Conservation (phyloP, 768 basidiomycete genomes). For the Amanita polypyramis region DNA sequence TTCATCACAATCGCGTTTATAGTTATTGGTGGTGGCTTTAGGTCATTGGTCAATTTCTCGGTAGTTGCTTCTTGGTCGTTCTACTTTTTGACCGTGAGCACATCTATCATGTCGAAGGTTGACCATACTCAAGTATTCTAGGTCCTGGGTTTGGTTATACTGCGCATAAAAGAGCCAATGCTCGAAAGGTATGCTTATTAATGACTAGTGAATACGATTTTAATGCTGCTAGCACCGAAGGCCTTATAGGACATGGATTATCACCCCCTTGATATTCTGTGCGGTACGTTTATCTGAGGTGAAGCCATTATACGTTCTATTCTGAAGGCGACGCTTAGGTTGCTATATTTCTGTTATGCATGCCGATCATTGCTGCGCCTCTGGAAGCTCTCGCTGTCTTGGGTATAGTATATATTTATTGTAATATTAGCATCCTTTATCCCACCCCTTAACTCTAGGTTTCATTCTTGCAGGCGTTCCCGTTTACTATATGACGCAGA, state of each 20-base stretch:
- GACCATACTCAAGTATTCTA: slow-evolving; percentile 15
- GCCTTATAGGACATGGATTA: slow-evolving; percentile 88
- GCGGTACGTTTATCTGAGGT: slow-evolving; percentile 39
- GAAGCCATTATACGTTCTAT: neutral
- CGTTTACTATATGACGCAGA: slow-evolving; percentile 70
- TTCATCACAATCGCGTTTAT: slow-evolving; percentile 70
- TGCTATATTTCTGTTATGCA: slow-evolving; percentile 81
- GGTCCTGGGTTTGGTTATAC: slow-evolving; percentile 82
- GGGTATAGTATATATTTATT: slow-evolving; percentile 36
- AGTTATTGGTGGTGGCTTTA: slow-evolving; percentile 80
- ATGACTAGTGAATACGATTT: neutral
- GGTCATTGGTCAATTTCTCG: slow-evolving; percentile 82
- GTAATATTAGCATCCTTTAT: slow-evolving; percentile 3
- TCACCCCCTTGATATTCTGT: slow-evolving; percentile 85
- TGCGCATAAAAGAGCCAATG: slow-evolving; percentile 84
- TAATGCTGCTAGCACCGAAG: slow-evolving; percentile 25
- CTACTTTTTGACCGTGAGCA: slow-evolving; percentile 71
- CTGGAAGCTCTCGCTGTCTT: slow-evolving; percentile 79
- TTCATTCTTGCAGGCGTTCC: slow-evolving; percentile 76
- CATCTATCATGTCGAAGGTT: neutral
- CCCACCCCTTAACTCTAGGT: slow-evolving; percentile 26
- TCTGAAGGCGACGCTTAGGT: slow-evolving; percentile 35
- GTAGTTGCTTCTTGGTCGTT: slow-evolving; percentile 83
- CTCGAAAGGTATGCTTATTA: slow-evolving; percentile 52
- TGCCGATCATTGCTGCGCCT: slow-evolving; percentile 93